Conservation (phyloP, 1,284 basidiomycete species). For the Malassezia arunalokei region DNA sequence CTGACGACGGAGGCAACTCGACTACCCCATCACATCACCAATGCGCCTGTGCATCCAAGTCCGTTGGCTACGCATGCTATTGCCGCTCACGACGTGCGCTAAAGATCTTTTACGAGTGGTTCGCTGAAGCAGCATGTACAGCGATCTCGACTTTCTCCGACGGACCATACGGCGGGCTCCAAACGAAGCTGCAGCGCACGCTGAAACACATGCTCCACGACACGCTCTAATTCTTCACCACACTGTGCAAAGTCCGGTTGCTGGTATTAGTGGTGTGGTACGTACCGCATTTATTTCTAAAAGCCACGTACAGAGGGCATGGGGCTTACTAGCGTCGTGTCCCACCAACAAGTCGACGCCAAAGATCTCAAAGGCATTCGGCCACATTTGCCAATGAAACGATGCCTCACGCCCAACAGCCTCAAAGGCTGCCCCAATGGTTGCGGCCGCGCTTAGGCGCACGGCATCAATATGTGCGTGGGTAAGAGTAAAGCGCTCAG, state of each 20-base stretch:
- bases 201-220: conserved; percentile 65
- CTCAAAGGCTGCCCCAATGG: conserved; percentile 68
- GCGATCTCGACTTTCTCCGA: conserved; percentile 21
- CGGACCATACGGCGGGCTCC: conserved; percentile 11
- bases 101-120: conserved; percentile 10
- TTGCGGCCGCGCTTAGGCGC: conserved; percentile 13
- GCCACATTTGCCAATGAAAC: conserved; percentile 71
- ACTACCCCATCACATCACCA: neutral
- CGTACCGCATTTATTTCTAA: conserved; percentile 70
- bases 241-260: conserved; percentile 93
- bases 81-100: neutral
- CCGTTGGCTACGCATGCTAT: conserved; percentile 7
- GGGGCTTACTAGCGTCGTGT: conserved; percentile 17
- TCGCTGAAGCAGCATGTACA: conserved; percentile 31
- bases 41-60: conserved; percentile 10
- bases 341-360: conserved; percentile 80
- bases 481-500: conserved; percentile 18
- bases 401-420: conserved; percentile 66
- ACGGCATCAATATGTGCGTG: conserved; percentile 48
- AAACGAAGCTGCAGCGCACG: conserved; percentile 28
- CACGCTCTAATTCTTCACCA: conserved; percentile 66
- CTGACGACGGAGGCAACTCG: neutral
- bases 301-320: conserved; percentile 57
- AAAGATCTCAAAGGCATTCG: conserved; percentile 89
- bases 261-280: conserved; percentile 3